Base-by-base conservation (phyloP, 2,329 filamentous ascomycete genomes). In the Calonectria pseudoturangicola region DNA sequence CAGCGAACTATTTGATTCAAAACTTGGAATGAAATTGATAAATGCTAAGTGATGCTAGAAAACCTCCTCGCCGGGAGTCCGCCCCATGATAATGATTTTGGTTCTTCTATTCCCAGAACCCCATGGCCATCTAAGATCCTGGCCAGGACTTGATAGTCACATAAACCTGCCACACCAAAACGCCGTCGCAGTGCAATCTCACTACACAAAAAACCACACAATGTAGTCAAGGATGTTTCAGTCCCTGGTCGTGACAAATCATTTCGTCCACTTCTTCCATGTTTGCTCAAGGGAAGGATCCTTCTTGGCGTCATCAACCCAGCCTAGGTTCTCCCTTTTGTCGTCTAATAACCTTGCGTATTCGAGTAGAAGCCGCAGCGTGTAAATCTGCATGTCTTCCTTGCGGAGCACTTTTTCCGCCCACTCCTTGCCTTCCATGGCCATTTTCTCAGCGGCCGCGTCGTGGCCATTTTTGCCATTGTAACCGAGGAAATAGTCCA, bases 361-460 rank as follows among this genome's bases (percentile, higher is more conserved):
- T 83, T 93, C 92, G 39, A 93, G 84, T 66, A 93, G 82, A 75
- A 95, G 79, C 51, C 93, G 85, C 67, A 92, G 85, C 10, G 92
- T 88, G 80, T 95, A 95, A 10, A 95, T 87, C 79, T 91, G 88
- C 92, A 95, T 94, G 79, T 95, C 93, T 78, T 94, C 93, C 76
- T 88, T 89, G 71, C 94, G 85, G 30, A 95, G 84, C 9, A 93
- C 93, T 79, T 85, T 89, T 73, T 91, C 89, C 0, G 93, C 92
- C 93, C 93, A 95, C 39, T 87, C 85, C 80, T 92, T 91, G 2
- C 93, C 93, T 4, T 88, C 89, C 51, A 85, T 83, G 15, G 93
- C 93, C 77, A 96, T 94, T 80, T 86, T 88, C 81, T 90, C 86
- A 0, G 92, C 94, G 3, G 86, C 87, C 1, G 83, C 83, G 77